Conservation (phyloP, 2,329 filamentous ascomycete genomes). For the Rhinocladiella similis region DNA sequence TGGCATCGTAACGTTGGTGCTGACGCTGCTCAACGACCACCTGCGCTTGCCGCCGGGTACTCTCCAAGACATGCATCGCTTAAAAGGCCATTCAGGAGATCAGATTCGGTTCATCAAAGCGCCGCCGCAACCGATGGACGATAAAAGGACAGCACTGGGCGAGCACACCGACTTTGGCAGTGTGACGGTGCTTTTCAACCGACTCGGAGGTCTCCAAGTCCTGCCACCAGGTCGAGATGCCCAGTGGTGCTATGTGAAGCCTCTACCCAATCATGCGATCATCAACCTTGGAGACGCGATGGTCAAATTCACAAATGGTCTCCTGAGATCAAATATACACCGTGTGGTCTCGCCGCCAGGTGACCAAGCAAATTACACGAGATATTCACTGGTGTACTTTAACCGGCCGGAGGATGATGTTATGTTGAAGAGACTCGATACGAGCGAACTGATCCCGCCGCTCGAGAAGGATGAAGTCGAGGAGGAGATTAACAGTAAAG, state of each 20-base stretch:
- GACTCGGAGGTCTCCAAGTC: conserved; percentile 57
- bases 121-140: conserved; percentile 47
- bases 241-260: conserved; percentile 55
- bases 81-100: conserved; percentile 47
- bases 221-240: conserved; percentile 43
- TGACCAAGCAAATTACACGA: conserved; percentile 43
- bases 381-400: conserved; percentile 59
- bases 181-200: conserved; percentile 58
- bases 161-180: conserved; percentile 60
- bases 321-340: conserved; percentile 46
- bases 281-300: conserved; percentile 39
- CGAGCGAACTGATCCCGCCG: conserved; percentile 36
- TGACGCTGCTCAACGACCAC: conserved; percentile 46
- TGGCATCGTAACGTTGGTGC: conserved; percentile 45
- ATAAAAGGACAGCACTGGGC: conserved; percentile 46
- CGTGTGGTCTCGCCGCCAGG: conserved; percentile 54
- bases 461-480: conserved; percentile 35
- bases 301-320: conserved; percentile 46
- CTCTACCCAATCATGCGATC: conserved; percentile 46
- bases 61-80: conserved; percentile 48
- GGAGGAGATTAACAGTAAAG: conserved; percentile 40
- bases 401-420: conserved; percentile 52
- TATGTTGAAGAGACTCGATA: conserved; percentile 41
- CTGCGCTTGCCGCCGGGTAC: conserved; percentile 45
- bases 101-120: conserved; percentile 56